Percentiles rank a stretch among this genome's conserved stretches.
Evolutionary conservation across 148 eudicot species (phyloP).

Genomic region (Vaccinium macrocarpon): DNA sequence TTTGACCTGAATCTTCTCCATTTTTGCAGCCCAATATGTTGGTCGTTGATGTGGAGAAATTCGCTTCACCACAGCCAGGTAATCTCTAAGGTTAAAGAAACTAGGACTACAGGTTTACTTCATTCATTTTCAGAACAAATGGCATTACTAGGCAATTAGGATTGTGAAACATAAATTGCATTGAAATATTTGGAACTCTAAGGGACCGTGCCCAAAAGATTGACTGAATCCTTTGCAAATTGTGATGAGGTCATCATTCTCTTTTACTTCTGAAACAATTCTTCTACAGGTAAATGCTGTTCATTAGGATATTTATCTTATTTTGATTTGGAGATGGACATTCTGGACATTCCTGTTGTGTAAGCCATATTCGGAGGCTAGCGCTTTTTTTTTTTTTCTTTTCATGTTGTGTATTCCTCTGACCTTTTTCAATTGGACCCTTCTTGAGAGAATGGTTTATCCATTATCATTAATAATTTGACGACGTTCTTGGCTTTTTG

Average conservation of each 20-base stretch:
- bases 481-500: background rate
- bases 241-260: background rate
- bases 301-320: background rate
- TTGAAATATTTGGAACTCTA: background rate
- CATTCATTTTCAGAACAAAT: background rate
- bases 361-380: background rate
- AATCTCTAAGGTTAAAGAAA: conserved; percentile 15
- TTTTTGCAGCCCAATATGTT: conserved; percentile 93
- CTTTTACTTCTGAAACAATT: background rate
- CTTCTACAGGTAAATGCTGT: background rate
- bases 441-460: background rate
- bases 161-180: background rate
- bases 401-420: background rate
- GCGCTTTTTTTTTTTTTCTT: background rate
- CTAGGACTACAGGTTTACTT: background rate
- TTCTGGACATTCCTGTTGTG: background rate
- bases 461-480: background rate
- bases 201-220: background rate
- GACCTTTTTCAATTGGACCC: background rate
- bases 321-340: background rate
- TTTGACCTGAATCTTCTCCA: background rate
- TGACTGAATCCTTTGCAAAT: background rate
- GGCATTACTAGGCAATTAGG: background rate
- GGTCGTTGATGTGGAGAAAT: conserved; percentile 88
- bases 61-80: conserved; percentile 83